A percentile compares a stretch with the other conserved stretches of the same genome.
These are phyloP conservation scores for Pleurotus ostreatus DNA, from an alignment of 768 basidiomycete species.

Conservation along the genomic window DNA sequence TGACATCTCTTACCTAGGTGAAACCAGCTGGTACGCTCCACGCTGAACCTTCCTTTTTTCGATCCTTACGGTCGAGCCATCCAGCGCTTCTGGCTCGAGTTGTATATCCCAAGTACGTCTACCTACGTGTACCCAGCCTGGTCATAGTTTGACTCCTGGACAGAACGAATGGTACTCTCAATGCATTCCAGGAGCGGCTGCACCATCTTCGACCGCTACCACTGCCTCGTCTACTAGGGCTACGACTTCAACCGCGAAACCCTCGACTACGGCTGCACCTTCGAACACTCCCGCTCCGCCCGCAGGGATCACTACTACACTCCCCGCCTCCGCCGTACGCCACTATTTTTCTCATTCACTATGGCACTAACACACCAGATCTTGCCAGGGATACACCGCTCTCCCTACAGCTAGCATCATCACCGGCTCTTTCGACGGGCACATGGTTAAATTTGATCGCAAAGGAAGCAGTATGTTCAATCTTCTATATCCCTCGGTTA, in stretches of 20 bases:
- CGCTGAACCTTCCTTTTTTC: neutral
- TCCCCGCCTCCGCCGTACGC: neutral
- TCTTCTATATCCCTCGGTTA: neutral
- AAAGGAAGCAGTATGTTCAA: neutral
- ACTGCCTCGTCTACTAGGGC: neutral
- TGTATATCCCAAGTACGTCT: neutral
- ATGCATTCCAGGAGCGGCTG: neutral
- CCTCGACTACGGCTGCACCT: neutral
- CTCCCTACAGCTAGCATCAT: neutral
- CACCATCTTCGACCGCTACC: neutral
- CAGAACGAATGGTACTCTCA: neutral
- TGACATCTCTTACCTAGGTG: neutral
- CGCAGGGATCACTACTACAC: neutral
- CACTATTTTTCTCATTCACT: neutral
- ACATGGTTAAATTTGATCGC: neutral
- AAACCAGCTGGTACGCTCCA: neutral
- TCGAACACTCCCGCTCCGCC: neutral
- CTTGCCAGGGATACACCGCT: neutral
- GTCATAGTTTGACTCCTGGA: neutral
- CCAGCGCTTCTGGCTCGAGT: neutral
- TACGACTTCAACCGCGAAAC: neutral
- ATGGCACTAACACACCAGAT: neutral
- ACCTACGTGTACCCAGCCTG: neutral
- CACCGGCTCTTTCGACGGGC: neutral
- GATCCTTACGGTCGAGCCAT: neutral